Evolutionary conservation across 1,284 basidiomycete species (phyloP).

Genomic region (Trichosporon faecale): DNA sequence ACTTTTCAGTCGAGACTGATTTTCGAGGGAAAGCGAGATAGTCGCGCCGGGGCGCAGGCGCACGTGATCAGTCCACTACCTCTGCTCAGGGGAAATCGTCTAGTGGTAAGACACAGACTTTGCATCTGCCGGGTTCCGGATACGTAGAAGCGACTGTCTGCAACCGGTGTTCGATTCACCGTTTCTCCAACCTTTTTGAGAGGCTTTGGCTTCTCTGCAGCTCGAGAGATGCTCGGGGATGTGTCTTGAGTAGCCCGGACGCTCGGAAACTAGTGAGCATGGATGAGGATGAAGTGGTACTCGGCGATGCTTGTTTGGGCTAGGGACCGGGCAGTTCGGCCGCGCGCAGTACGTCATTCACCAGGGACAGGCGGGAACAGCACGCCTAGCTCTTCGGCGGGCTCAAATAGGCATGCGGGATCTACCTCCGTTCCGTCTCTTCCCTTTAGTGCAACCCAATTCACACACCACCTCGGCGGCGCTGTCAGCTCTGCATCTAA

Average conservation of each 20-base stretch:
- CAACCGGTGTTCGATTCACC: slow-evolving; percentile 10
- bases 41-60: background rate
- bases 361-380: background rate
- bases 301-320: background rate
- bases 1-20: background rate
- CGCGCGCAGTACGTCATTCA: slow-evolving; percentile 3
- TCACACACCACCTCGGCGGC: slow-evolving; percentile 5
- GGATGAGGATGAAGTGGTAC: background rate
- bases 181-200: slow-evolving; percentile 2
- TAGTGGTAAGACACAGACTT: slow-evolving; percentile 11
- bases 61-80: slow-evolving; percentile 1
- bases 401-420: background rate
- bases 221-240: background rate
- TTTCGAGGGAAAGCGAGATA: background rate
- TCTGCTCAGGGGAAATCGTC: background rate
- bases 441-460: slow-evolving; percentile 8
- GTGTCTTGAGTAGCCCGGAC: background rate
- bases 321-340: background rate
- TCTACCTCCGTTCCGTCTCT: slow-evolving; percentile 8
- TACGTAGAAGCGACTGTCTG: background rate
- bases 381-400: background rate
- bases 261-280: background rate
- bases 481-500: slow-evolving; percentile 4
- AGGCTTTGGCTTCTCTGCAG: background rate
- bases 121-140: background rate